Evolutionary conservation across 495 filamentous ascomycete genomes (phyloP), one percentile per base, ranked within the genome.

Genomic region (Neurospora tetrasperma): DNA sequence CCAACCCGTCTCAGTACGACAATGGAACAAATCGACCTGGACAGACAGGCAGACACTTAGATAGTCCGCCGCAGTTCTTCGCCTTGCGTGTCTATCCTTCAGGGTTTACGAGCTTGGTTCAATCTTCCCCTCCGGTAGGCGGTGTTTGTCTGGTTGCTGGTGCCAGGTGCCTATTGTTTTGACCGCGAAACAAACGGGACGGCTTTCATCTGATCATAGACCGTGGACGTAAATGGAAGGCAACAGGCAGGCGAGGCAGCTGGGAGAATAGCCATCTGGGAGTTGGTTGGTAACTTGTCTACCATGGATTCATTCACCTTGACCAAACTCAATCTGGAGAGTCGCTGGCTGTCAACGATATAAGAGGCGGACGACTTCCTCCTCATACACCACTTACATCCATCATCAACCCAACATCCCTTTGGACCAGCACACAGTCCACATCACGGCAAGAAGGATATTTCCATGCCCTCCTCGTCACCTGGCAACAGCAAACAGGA

Each of bases 121-220:
- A 38, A 38, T 54, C 46, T 18, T 35, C 27, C 6, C 6, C 54
- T 38, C 14, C 0, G 14, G 6, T 27, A 18, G 12, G 27, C 14
- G 7, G 3, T 14, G 27, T 18, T 66, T 66, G 54, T 2, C 14
- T 66, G 54, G 48, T 59, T 0, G 2, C 5, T 27, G 48, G 48
- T 27, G 48, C 23, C 5, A 14, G 48, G 48, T 59, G 48, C 20
- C 48, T 59, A 59, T 27, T 27, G 20, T 14, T 27, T 5, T 14
- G 20, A 2, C 23, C 11, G 20, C 5, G 20, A 16, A 66, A 35
- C 23, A 66, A 27, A 14, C 54, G 27, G 12, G 27, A 10, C 16
- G 54, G 54, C 11, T 66, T 35, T 66, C 54, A 66, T 66, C 54
- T 35, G 54, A 66, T 66, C 14, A 66, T 66, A 23, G 6, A 66